These are phyloP conservation scores for Alliaria petiolata DNA, from an alignment of 345 rosid genomes.

Conservation along the genomic window DNA sequence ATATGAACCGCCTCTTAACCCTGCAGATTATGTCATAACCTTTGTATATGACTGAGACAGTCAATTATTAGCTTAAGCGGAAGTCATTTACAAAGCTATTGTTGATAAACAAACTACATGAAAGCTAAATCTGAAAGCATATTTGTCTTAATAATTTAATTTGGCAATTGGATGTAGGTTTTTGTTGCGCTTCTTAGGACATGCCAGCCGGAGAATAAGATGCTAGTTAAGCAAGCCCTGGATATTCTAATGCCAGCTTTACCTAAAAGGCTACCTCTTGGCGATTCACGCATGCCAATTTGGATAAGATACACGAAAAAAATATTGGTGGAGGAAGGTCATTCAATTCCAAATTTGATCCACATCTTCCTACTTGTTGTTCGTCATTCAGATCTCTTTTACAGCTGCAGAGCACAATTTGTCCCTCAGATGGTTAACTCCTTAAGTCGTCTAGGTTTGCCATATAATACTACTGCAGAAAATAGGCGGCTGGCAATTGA, in stretches of 20 bases:
- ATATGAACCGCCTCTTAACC: not conserved
- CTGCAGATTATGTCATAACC: not conserved
- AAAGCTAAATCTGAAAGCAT: conserved; percentile 6
- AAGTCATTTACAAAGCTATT: not conserved
- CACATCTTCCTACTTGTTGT: conserved; percentile 98
- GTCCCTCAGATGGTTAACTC: conserved; percentile 99
- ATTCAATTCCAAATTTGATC: conserved; percentile 90
- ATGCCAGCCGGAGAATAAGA: conserved; percentile 96
- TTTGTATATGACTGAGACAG: not conserved
- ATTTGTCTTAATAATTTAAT: conserved; percentile 5
- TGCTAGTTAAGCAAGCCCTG: conserved; percentile 97
- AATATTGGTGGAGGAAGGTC: conserved; percentile 98
- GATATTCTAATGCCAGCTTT: conserved; percentile 98
- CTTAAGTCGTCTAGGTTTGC: conserved; percentile 95
- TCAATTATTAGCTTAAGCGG: not conserved
- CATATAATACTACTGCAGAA: conserved; percentile 86
- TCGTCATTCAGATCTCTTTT: conserved; percentile 95
- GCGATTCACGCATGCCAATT: conserved; percentile 98
- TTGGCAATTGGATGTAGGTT: conserved; percentile 57
- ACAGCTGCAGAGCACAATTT: conserved; percentile 96
- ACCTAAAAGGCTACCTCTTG: conserved; percentile 91
- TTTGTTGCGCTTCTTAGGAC: conserved; percentile 99
- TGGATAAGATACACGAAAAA: conserved; percentile 99
- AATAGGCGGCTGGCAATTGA: conserved; percentile 98
- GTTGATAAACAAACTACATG: no score